Evolutionary conservation across 2,329 filamentous ascomycete genomes (phyloP).

Genomic region (Talaromyces sp.): DNA sequence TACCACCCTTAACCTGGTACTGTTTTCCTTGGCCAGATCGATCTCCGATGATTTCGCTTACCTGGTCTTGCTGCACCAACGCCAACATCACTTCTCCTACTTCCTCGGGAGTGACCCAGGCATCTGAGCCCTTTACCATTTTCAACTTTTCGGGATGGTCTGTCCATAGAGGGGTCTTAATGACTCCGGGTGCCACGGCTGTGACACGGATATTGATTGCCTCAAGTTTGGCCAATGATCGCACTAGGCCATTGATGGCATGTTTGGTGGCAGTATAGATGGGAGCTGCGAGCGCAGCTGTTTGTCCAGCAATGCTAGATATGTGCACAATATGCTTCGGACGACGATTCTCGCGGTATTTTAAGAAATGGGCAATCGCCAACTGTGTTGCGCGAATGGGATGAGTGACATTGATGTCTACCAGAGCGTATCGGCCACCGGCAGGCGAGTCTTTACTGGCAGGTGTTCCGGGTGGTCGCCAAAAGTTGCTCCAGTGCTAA

Average conservation of each 20-base stretch:
- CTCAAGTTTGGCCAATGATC: slow-evolving; percentile 53
- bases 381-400: slow-evolving; percentile 56
- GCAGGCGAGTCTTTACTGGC: slow-evolving; percentile 45
- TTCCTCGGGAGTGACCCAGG: slow-evolving; percentile 64
- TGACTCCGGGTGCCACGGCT: slow-evolving; percentile 62
- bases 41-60: slow-evolving; percentile 40
- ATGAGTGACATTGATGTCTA: slow-evolving; percentile 58
- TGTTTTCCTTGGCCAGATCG: slow-evolving; percentile 31
- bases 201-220: slow-evolving; percentile 59
- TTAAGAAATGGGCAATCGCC: slow-evolving; percentile 54
- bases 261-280: slow-evolving; percentile 56
- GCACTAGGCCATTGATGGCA: slow-evolving; percentile 53
- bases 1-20: slow-evolving; percentile 50
- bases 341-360: slow-evolving; percentile 28
- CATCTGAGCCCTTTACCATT: slow-evolving; percentile 52
- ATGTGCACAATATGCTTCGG: slow-evolving; percentile 36
- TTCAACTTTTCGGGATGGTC: slow-evolving; percentile 63
- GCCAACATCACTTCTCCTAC: slow-evolving; percentile 62
- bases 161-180: slow-evolving; percentile 65
- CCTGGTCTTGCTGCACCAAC: slow-evolving; percentile 54
- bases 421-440: slow-evolving; percentile 46
- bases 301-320: slow-evolving; percentile 7
- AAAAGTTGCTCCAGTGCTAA: slow-evolving; percentile 54
- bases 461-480: slow-evolving; percentile 49
- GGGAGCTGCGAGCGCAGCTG: slow-evolving; percentile 39